Evolutionary conservation across 495 filamentous ascomycete genomes (phyloP), one percentile per base, ranked within the genome.

Genomic region (Antarctomyces pellizariae): DNA sequence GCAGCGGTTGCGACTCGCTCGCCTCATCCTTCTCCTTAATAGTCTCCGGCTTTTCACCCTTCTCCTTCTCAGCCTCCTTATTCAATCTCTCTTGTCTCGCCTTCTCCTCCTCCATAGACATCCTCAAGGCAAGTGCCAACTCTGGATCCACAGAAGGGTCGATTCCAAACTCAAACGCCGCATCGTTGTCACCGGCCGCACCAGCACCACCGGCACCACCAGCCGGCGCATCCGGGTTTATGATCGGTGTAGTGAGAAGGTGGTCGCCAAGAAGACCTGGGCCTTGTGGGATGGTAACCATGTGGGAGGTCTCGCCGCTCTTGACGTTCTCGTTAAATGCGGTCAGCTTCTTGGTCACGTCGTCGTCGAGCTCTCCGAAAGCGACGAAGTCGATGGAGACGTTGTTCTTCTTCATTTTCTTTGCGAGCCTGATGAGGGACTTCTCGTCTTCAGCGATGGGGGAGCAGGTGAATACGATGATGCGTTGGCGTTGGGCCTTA

Each of bases 21-120:
- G 56, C 63, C 47, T 59, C 75, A 29, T 59, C 60, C 41, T 79
- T 79, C 46, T 95, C 86, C 38, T 78, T 67, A 42, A 93, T 80
- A 21, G 59, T 63, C 44, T 80, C 83, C 34, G 92, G 52, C 50
- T 67, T 71, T 23, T 59, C 58, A 47, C 82, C 75, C 35, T 66
- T 61, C 9, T 61, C 54, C 17, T 46, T 50, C 28, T 69, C 72
- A 35, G 77, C 74, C 18, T 78, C 77, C 35, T 67, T 67, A 45
- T 73, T 75, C 38, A 71, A 64, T 53, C 74, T 75, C 42, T 90
- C 84, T 49, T 86, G 67, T 41, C 86, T 56, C 33, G 76, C 79
- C 60, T 86, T 89, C 59, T 90, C 86, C 43, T 95, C 89, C 47
- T 99, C 89, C 64, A 89, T 75, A 44, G 78, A 90, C 76, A 99